A percentile compares a stretch with the other conserved stretches of the same genome.
Conservation (phyloP, 2,329 filamentous ascomycete genomes). For the Monilinia fructigena region DNA sequence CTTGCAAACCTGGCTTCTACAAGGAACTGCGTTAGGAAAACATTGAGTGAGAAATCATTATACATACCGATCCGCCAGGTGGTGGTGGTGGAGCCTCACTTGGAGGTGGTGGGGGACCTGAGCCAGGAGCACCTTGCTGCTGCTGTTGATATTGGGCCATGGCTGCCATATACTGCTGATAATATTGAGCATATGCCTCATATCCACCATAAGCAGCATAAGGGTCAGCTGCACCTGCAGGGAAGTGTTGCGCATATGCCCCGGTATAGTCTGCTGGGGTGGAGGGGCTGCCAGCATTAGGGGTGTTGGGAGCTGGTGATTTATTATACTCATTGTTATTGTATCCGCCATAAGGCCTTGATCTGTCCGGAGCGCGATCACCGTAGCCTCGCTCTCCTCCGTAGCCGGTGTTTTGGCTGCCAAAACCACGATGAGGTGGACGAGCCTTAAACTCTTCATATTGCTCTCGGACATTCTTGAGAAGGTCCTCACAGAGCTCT, state of each 20-base stretch:
- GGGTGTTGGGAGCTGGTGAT: conserved; percentile 36
- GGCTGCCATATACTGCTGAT: conserved; percentile 67
- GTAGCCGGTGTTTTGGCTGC: conserved; percentile 43
- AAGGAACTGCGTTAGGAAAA: conserved; percentile 15
- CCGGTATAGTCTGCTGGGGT: conserved; percentile 66
- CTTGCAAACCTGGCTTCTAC: conserved; percentile 4
- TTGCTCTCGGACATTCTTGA: conserved; percentile 81
- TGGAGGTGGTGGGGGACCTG: conserved; percentile 55
- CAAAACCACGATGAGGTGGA: conserved; percentile 64
- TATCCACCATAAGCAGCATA: conserved; percentile 93
- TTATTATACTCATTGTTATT: conserved; percentile 41
- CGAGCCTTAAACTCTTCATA: conserved; percentile 90
- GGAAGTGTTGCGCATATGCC: conserved; percentile 83
- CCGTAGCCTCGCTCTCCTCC: conserved; percentile 51
- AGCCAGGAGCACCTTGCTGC: conserved; percentile 43
- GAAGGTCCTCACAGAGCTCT: conserved; percentile 82
- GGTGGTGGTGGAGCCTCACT: conserved; percentile 58
- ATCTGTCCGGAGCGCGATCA: conserved; percentile 51
- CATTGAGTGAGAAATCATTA: conserved; percentile 3
- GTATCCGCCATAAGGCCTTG: conserved; percentile 46
- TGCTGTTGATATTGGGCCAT: conserved; percentile 51
- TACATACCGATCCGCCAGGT: conserved; percentile 48
- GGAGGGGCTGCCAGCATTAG: conserved; percentile 46
- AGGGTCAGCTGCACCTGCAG: conserved; percentile 61
- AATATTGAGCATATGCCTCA: conserved; percentile 70